A percentile compares a stretch with the other conserved stretches of the same genome.
Evolutionary conservation across 139 green algal species (phyloP).

Genomic region (Trebouxia sp.): DNA sequence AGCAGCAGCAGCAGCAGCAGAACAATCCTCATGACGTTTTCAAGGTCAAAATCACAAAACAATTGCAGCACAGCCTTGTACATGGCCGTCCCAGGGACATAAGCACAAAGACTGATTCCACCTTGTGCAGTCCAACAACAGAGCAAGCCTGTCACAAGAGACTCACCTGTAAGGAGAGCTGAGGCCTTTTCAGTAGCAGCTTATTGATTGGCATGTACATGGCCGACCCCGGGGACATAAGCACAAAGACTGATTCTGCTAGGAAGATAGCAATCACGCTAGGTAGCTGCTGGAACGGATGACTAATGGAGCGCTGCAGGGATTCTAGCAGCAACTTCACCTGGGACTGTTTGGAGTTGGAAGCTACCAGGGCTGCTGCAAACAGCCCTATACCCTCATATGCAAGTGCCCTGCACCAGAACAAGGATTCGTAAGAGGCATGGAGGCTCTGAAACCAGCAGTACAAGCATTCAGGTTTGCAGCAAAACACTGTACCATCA

Average conservation of each 20-base stretch:
- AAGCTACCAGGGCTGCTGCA: slow-evolving; percentile 9
- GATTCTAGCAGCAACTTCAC: slow-evolving; percentile 50
- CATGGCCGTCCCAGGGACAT: too few species aligned
- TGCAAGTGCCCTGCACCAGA: background rate
- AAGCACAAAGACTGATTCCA: background rate
- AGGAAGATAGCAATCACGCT: slow-evolving; percentile 48
- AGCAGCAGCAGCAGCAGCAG: too few species aligned
- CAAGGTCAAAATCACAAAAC: too few species aligned
- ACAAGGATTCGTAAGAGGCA: too few species aligned
- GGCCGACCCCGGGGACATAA: slow-evolving; percentile 43
- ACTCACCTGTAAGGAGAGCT: slow-evolving; percentile 44
- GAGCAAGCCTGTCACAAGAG: too few species aligned
- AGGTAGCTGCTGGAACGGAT: slow-evolving; percentile 58
- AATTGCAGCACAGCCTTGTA: too few species aligned
- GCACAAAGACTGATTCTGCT: slow-evolving; percentile 58
- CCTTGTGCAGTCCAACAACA: too few species aligned
- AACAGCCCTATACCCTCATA: slow-evolving; percentile 37
- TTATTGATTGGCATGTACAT: slow-evolving; percentile 53
- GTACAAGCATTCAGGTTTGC: too few species aligned
- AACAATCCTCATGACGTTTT: too few species aligned
- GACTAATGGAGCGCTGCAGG: slow-evolving; percentile 43
- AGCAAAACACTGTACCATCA: too few species aligned
- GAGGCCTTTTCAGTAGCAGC: slow-evolving; percentile 46
- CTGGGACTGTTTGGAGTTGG: slow-evolving; percentile 25
- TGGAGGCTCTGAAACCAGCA: too few species aligned